Conservation (phyloP, 2,329 filamentous ascomycete genomes). For the Verticillium isaacii region DNA sequence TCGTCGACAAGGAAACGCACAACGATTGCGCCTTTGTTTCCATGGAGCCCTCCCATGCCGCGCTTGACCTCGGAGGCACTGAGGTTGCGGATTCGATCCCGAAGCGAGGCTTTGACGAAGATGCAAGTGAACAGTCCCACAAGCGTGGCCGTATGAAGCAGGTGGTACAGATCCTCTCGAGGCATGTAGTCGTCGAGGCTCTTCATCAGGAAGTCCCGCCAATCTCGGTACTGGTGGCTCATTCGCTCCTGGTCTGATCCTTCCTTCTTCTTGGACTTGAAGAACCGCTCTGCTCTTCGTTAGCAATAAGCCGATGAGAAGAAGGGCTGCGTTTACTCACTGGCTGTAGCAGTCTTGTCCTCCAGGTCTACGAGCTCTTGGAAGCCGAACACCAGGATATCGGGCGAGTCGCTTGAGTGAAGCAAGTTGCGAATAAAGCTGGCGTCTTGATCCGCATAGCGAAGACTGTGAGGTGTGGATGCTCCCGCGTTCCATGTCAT, state of each 20-base stretch:
- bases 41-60: slow-evolving; percentile 90
- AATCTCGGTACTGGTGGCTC: slow-evolving; percentile 95
- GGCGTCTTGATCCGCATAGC: slow-evolving; percentile 64
- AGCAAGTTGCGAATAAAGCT: slow-evolving; percentile 79
- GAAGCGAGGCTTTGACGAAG: slow-evolving; percentile 80
- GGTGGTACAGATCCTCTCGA: slow-evolving; percentile 69
- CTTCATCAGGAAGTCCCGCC: slow-evolving; percentile 84
- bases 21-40: slow-evolving; percentile 92
- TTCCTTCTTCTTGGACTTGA: slow-evolving; percentile 86
- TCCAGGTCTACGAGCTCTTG: slow-evolving; percentile 98
- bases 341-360: slow-evolving; percentile 96
- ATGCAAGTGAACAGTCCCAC: slow-evolving; percentile 95
- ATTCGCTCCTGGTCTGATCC: slow-evolving; percentile 82
- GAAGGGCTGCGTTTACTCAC: slow-evolving; percentile 35
- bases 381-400: slow-evolving; percentile 93
- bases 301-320: slow-evolving; percentile 12
- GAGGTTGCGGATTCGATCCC: slow-evolving; percentile 71
- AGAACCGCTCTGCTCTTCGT: slow-evolving; percentile 61
- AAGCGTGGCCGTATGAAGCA: slow-evolving; percentile 83
- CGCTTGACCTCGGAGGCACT: slow-evolving; percentile 84
- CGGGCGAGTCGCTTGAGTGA: slow-evolving; percentile 70
- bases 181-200: slow-evolving; percentile 82
- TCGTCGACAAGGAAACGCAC: slow-evolving; percentile 93
- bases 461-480: slow-evolving; percentile 80
- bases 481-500: slow-evolving; percentile 98